phyloP scores from a whole-genome alignment of 345 rosid genomes.

The Carallia pectinifolia region DNA sequence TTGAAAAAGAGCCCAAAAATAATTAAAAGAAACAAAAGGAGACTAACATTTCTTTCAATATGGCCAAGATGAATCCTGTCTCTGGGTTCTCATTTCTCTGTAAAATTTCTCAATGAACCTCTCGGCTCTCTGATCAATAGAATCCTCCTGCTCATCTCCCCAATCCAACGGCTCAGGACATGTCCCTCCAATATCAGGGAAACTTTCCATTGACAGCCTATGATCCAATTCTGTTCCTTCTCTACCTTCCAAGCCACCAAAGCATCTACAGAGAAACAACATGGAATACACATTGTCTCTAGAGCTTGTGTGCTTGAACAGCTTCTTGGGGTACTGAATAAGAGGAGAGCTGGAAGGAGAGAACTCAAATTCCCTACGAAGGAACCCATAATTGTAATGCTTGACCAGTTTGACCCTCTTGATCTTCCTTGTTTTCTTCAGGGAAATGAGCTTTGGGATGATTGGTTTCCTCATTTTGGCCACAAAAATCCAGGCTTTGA shows the following conservation, averaged over 20 bases:
- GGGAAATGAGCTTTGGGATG: slow-evolving; percentile 32
- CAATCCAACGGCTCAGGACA: slow-evolving; percentile 13
- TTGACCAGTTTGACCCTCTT: slow-evolving; percentile 30
- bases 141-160: slow-evolving; percentile 29
- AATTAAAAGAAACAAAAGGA: background rate
- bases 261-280: slow-evolving; percentile 41
- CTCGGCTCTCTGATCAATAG: slow-evolving; percentile 73
- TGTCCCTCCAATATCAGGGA: background rate
- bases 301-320: background rate
- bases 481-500: slow-evolving; percentile 27
- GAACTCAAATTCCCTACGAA: slow-evolving; percentile 43
- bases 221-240: slow-evolving; percentile 15
- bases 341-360: slow-evolving; percentile 44
- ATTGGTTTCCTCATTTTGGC: slow-evolving; percentile 35
- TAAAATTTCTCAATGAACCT: slow-evolving; percentile 65
- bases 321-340: background rate
- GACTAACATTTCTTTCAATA: background rate
- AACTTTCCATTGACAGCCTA: slow-evolving; percentile 22
- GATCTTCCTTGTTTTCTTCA: slow-evolving; percentile 32
- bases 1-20: background rate
- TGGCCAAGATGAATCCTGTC: slow-evolving; percentile 32
- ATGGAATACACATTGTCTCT: slow-evolving; percentile 12
- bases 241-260: slow-evolving; percentile 28
- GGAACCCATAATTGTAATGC: slow-evolving; percentile 34
- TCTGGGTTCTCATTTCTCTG: slow-evolving; percentile 64